These are phyloP conservation scores for Choanephora cucurbitarum DNA, from an alignment of 371 early-diverging fungal species.

Conservation along the genomic window DNA sequence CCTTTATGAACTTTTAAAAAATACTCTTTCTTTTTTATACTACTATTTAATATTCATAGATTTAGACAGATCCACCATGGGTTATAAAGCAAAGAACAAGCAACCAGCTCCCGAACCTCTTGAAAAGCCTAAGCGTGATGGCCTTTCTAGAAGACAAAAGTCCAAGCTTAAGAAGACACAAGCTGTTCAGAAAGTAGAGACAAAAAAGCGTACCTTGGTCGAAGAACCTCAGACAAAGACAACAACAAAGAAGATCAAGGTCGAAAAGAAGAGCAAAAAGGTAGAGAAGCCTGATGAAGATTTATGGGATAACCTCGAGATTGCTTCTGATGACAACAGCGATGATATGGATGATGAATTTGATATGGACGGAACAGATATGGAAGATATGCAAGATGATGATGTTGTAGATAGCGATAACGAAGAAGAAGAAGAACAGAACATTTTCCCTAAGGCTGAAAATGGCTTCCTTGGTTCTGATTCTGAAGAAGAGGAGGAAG, in stretches of 20 bases:
- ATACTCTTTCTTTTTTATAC: too few species aligned
- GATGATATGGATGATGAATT: conserved; percentile 33
- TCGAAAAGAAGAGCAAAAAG: conserved; percentile 33
- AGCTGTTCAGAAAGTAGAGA: conserved; percentile 31
- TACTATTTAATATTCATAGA: too few species aligned
- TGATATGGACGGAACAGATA: conserved; percentile 24
- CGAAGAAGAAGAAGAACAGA: conserved; percentile 46
- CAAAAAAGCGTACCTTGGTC: conserved; percentile 38
- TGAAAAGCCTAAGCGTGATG: conserved; percentile 23
- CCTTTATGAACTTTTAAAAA: too few species aligned
- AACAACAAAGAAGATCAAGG: neutral
- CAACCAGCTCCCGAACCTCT: conserved; percentile 64
- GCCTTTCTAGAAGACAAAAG: conserved; percentile 34
- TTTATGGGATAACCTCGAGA: conserved; percentile 53
- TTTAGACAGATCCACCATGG: conserved; percentile 34
- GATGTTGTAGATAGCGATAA: conserved; percentile 12
- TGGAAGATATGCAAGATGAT: too few species aligned
- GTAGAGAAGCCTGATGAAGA: conserved; percentile 28
- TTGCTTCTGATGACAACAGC: conserved; percentile 55
- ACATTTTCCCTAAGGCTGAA: conserved; percentile 53
- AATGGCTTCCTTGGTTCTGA: conserved; percentile 60
- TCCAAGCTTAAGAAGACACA: conserved; percentile 30
- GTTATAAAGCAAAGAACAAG: conserved; percentile 67
- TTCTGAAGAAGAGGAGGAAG: conserved; percentile 53
- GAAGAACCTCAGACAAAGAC: conserved; percentile 8